These are phyloP conservation scores for Incumbomyces delicatus DNA, from an alignment of 2,329 filamentous ascomycete genomes.

Conservation along the genomic window DNA sequence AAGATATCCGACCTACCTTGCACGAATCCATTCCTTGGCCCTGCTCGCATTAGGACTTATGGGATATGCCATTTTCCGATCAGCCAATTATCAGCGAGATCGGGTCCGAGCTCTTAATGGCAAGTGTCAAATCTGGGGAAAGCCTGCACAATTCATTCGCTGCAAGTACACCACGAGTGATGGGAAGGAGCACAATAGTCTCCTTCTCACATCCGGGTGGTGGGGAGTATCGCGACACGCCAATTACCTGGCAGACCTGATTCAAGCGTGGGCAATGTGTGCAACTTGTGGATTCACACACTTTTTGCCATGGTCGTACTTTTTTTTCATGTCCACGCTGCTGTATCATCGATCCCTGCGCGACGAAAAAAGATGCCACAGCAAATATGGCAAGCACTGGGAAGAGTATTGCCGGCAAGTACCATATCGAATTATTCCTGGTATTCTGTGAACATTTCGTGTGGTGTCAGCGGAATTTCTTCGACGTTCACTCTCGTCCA, in stretches of 20 bases:
- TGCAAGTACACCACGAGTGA: conserved; percentile 35
- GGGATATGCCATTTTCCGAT: conserved; percentile 38
- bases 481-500: too few species aligned
- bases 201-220: conserved; percentile 32
- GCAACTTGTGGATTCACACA: conserved; percentile 31
- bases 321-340: conserved; percentile 36
- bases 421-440: conserved; percentile 34
- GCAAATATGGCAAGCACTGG: conserved; percentile 40
- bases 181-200: conserved; percentile 31
- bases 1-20: conserved; percentile 29
- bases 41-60: conserved; percentile 26
- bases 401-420: conserved; percentile 35
- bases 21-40: conserved; percentile 19
- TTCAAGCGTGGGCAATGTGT: conserved; percentile 34
- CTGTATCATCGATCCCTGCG: conserved; percentile 38
- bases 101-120: conserved; percentile 31
- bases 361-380: conserved; percentile 36
- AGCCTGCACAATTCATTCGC: conserved; percentile 29
- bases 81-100: conserved; percentile 39
- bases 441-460: conserved; percentile 23
- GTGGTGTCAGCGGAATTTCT: too few species aligned
- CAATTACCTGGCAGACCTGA: conserved; percentile 34
- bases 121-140: conserved; percentile 36
- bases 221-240: conserved; percentile 34
- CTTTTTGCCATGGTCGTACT: conserved; percentile 37